Evolutionary conservation across 2,329 filamentous ascomycete species (phyloP).

Genomic region (Ophiocordyceps camponoti-leonardi): DNA sequence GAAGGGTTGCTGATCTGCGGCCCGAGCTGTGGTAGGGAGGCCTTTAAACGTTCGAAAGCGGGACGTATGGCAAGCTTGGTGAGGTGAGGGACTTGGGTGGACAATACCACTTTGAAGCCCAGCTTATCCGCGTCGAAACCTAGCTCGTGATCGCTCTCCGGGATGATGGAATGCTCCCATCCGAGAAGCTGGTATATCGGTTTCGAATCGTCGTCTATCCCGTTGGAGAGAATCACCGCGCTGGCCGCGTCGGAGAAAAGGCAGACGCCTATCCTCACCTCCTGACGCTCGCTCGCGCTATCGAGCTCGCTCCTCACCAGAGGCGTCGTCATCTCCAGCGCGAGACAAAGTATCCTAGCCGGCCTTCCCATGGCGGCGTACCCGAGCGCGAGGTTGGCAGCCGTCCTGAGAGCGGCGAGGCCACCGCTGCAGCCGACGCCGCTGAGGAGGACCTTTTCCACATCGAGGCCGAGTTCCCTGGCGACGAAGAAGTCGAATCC

Average conservation of each 20-base stretch:
- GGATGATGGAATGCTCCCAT: constrained; percentile 46
- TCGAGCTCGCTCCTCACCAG: constrained; percentile 49
- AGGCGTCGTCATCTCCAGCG: constrained; percentile 44
- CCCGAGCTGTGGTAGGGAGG: constrained; percentile 27
- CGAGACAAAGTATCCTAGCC: constrained; percentile 47
- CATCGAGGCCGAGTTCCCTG: constrained; percentile 37
- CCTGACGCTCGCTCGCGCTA: constrained; percentile 38
- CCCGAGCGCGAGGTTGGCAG: constrained; percentile 48
- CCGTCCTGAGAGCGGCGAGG: constrained; percentile 42
- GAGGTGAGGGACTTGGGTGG: constrained; percentile 41
- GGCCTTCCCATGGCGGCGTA: constrained; percentile 38
- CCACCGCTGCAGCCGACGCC: constrained; percentile 51
- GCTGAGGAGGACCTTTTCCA: constrained; percentile 49
- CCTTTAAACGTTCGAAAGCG: constrained; percentile 36
- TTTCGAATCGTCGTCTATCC: constrained; percentile 26
- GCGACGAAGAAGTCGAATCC: constrained; percentile 51
- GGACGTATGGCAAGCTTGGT: constrained; percentile 32
- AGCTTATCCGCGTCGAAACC: constrained; percentile 46
- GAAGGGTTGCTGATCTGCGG: constrained; percentile 24
- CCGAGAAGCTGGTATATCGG: constrained; percentile 43
- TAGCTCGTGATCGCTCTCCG: constrained; percentile 43
- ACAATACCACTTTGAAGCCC: constrained; percentile 51
- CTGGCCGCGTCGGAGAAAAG: constrained; percentile 59
- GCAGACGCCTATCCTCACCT: constrained; percentile 46
- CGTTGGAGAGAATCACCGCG: constrained; percentile 46